phyloP scores from a whole-genome alignment of 2,329 filamentous ascomycete genomes.

The Colletotrichum sp. region DNA sequence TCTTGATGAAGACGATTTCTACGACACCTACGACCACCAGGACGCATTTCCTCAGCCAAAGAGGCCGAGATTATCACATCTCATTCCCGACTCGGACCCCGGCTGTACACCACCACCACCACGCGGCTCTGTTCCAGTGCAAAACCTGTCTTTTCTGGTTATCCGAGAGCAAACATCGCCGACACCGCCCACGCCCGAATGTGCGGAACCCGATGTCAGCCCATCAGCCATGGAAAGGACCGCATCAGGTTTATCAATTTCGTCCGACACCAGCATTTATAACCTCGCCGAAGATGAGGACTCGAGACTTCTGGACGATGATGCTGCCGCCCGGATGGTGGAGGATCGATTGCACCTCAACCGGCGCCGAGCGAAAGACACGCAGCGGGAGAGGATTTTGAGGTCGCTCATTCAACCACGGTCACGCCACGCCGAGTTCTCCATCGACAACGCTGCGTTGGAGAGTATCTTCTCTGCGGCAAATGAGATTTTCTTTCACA shows the following conservation, averaged over 20 bases:
- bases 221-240: slow-evolving; percentile 50
- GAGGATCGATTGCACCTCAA: slow-evolving; percentile 50
- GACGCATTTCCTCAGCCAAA: slow-evolving; percentile 25
- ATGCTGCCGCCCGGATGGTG: slow-evolving; percentile 54
- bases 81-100: background rate
- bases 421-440: slow-evolving; percentile 49
- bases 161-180: slow-evolving; percentile 39
- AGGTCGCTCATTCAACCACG: slow-evolving; percentile 61
- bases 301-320: slow-evolving; percentile 47
- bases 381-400: slow-evolving; percentile 62
- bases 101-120: slow-evolving; percentile 8
- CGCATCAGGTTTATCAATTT: slow-evolving; percentile 53
- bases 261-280: slow-evolving; percentile 40
- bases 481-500: slow-evolving; percentile 68
- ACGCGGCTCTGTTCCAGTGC: slow-evolving; percentile 32
- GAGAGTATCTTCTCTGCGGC: slow-evolving; percentile 64
- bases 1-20: slow-evolving; percentile 35
- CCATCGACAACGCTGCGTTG: slow-evolving; percentile 62
- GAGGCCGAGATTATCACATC: slow-evolving; percentile 1
- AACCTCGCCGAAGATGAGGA: slow-evolving; percentile 31
- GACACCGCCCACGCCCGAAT: slow-evolving; percentile 25
- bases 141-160: slow-evolving; percentile 41
- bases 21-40: slow-evolving; percentile 32
- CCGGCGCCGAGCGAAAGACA: slow-evolving; percentile 50
- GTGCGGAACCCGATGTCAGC: slow-evolving; percentile 20